These are phyloP conservation scores for Punica granatum DNA, from an alignment of 345 rosid species.

Conservation along the genomic window DNA sequence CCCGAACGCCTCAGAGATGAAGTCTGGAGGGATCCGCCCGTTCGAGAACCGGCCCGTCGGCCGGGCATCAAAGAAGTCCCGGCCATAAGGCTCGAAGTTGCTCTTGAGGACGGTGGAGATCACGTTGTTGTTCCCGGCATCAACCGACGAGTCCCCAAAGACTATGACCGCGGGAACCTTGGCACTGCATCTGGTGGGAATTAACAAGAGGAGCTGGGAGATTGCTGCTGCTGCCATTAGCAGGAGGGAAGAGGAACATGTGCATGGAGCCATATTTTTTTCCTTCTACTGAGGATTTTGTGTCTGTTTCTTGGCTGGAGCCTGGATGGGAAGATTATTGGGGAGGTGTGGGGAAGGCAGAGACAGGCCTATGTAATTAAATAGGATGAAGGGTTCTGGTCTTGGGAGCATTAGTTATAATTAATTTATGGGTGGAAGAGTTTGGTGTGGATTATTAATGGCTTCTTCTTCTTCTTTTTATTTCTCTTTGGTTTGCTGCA, in stretches of 20 bases:
- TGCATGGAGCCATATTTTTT: background rate
- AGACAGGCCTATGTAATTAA: background rate
- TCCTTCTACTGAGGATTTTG: background rate
- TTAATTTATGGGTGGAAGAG: background rate
- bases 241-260: background rate
- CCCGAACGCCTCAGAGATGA: slow-evolving; percentile 46
- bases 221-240: background rate
- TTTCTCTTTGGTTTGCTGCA: background rate
- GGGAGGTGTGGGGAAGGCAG: too few relatives aligned
- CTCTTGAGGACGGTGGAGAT: slow-evolving; percentile 39
- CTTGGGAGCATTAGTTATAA: background rate
- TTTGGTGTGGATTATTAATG: slow-evolving; percentile 5
- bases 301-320: too few relatives aligned
- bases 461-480: background rate
- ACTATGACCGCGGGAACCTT: slow-evolving; percentile 42
- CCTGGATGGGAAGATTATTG: too few relatives aligned
- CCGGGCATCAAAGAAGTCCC: slow-evolving; percentile 35
- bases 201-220: background rate
- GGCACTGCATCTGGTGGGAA: slow-evolving; percentile 1
- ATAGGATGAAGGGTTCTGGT: background rate
- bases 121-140: slow-evolving; percentile 45
- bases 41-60: slow-evolving; percentile 53
- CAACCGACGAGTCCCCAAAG: slow-evolving; percentile 55
- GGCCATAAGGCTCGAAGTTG: slow-evolving; percentile 50
- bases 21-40: slow-evolving; percentile 49